Evolutionary conservation across 108 stramenopile genomes (phyloP).

Genomic region (Cyclostephanos tholiformis): DNA sequence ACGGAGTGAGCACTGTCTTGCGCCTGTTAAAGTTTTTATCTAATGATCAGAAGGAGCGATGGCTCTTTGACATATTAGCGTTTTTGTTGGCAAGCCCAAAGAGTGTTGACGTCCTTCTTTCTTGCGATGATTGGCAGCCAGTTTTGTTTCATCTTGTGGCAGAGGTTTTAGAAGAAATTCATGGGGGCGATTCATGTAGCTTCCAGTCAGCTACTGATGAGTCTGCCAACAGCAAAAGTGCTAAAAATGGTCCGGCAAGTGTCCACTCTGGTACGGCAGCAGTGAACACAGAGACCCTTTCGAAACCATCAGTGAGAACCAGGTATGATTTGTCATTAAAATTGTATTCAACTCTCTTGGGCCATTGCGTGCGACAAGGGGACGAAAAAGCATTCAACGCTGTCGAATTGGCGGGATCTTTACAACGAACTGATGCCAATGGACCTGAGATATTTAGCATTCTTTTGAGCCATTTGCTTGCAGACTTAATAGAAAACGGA

Average conservation of each 20-base stretch:
- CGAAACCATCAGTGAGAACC: conserved; percentile 49
- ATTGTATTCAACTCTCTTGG: conserved; percentile 75
- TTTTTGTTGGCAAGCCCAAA: conserved; percentile 43
- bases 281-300: conserved; percentile 34
- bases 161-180: conserved; percentile 72
- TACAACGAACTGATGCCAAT: conserved; percentile 77
- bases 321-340: conserved; percentile 75
- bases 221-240: not conserved
- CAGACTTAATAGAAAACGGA: conserved; percentile 75
- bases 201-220: conserved; percentile 3
- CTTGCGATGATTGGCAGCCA: conserved; percentile 77
- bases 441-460: conserved; percentile 74
- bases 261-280: not conserved
- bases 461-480: conserved; percentile 71
- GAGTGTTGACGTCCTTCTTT: conserved; percentile 47
- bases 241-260: conserved; percentile 2
- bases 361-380: conserved; percentile 70
- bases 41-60: conserved; percentile 57
- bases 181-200: conserved; percentile 20
- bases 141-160: conserved; percentile 75
- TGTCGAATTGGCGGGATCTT: conserved; percentile 73
- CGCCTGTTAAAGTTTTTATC: conserved; percentile 78
- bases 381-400: conserved; percentile 69
- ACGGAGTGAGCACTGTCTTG: conserved; percentile 60
- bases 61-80: conserved; percentile 65